A percentile compares a stretch with the other conserved stretches of the same genome.
phyloP scores from a whole-genome alignment of 2,329 filamentous ascomycete genomes.

The Sarocladiaceae sp. region DNA sequence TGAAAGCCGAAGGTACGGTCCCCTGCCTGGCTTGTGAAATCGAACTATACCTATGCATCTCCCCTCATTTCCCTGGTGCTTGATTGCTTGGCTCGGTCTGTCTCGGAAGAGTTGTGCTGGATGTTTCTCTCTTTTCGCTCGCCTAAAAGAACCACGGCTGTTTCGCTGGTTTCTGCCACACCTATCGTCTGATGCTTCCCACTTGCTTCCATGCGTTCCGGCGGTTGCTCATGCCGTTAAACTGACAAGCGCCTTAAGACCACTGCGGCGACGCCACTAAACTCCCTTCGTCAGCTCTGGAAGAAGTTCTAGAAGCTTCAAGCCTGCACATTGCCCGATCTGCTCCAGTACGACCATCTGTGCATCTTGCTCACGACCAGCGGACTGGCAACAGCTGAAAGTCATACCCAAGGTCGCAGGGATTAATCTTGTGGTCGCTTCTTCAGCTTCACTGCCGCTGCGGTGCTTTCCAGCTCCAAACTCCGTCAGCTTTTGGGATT shows the following conservation, averaged over 20 bases:
- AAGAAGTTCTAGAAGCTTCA: slow-evolving; percentile 8
- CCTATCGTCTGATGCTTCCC: slow-evolving; percentile 5
- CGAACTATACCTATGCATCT: neutral
- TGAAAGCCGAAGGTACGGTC: neutral
- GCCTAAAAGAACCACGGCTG: neutral
- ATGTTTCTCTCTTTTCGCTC: neutral
- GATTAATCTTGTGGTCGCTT: too few relatives aligned
- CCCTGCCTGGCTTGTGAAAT: neutral
- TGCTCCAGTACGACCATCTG: neutral
- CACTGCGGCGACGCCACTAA: neutral
- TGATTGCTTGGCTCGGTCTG: neutral
- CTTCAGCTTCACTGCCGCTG: too few relatives aligned
- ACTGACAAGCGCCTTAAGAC: neutral
- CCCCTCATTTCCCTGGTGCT: neutral
- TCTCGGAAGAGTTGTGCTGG: neutral
- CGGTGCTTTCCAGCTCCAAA: too few relatives aligned
- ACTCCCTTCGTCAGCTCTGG: neutral
- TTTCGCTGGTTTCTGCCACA: neutral
- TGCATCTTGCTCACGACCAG: neutral
- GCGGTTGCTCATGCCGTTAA: neutral
- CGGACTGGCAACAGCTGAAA: neutral
- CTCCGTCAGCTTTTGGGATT: too few relatives aligned
- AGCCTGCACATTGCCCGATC: neutral
- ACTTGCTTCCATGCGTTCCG: slow-evolving; percentile 8
- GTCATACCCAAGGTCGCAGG: neutral